Conservation (phyloP, 2,329 filamentous ascomycete genomes). For the Trichoderma sp. region DNA sequence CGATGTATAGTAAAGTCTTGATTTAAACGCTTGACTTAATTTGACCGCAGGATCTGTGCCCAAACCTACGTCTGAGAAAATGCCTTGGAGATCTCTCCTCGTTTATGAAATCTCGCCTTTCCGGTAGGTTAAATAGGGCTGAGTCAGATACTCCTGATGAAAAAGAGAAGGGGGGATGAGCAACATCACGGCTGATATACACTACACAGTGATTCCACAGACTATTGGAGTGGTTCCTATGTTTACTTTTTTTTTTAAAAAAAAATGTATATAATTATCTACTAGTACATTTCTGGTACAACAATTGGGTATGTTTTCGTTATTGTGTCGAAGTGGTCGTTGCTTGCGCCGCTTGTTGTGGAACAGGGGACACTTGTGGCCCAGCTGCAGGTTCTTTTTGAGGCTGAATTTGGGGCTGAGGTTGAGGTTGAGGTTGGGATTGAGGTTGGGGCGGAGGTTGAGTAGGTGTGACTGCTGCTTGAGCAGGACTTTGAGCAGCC, state of each 20-base stretch:
- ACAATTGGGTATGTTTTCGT: neutral
- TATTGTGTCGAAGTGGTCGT: neutral
- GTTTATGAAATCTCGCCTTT: too few species aligned
- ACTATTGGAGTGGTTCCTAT: neutral
- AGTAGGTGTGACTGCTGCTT: neutral
- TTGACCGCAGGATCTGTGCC: neutral
- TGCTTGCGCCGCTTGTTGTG: neutral
- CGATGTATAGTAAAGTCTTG: too few species aligned
- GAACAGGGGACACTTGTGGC: neutral
- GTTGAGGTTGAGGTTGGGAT: neutral
- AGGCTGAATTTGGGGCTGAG: neutral
- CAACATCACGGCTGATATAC: neutral
- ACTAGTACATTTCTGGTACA: neutral
- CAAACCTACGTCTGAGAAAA: neutral
- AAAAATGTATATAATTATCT: neutral
- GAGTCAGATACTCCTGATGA: neutral
- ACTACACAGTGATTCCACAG: neutral
- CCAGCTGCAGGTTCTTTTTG: neutral
- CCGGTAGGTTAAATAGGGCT: too few species aligned
- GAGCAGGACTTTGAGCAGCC: neutral
- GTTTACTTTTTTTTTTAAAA: neutral
- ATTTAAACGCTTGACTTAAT: too few species aligned
- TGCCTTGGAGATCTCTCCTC: neutral
- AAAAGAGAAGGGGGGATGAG: neutral
- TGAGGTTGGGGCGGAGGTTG: neutral